These are phyloP conservation scores for Dactylellina haptotyla DNA, from an alignment of 2,329 filamentous ascomycete genomes.

Conservation along the genomic window DNA sequence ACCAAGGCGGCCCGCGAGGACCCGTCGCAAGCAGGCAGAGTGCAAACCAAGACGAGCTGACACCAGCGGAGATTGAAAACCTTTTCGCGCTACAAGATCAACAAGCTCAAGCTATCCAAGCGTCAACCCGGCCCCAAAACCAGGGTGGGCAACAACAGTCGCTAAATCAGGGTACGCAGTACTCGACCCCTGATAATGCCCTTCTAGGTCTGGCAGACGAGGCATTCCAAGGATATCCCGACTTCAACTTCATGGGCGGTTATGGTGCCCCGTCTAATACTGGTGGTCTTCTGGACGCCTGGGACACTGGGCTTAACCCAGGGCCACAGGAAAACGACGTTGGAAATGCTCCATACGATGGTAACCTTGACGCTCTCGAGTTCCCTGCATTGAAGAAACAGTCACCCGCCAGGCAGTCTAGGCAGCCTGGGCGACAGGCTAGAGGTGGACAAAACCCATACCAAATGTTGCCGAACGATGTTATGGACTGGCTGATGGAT, in stretches of 20 bases:
- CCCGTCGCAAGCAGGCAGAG: not conserved
- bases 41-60: not conserved
- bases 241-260: not conserved
- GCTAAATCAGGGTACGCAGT: not conserved
- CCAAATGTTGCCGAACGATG: conserved; percentile 3
- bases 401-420: not conserved
- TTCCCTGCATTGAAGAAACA: not conserved
- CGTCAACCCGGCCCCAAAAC: not conserved
- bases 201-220: not conserved
- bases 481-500: conserved; percentile 1
- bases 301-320: not conserved
- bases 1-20: not conserved
- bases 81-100: conserved; percentile 5
- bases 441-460: not conserved
- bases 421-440: too few relatives aligned
- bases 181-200: not conserved
- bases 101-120: not conserved
- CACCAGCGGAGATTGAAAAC: not conserved
- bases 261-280: not conserved
- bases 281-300: not conserved
- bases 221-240: conserved; percentile 2
- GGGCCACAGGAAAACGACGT: too few relatives aligned
- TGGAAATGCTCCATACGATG: not conserved
- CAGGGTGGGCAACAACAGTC: not conserved
- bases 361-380: not conserved